Evolutionary conservation across 306 rosid genomes (phyloP).

Genomic region (Cercis canadensis): DNA sequence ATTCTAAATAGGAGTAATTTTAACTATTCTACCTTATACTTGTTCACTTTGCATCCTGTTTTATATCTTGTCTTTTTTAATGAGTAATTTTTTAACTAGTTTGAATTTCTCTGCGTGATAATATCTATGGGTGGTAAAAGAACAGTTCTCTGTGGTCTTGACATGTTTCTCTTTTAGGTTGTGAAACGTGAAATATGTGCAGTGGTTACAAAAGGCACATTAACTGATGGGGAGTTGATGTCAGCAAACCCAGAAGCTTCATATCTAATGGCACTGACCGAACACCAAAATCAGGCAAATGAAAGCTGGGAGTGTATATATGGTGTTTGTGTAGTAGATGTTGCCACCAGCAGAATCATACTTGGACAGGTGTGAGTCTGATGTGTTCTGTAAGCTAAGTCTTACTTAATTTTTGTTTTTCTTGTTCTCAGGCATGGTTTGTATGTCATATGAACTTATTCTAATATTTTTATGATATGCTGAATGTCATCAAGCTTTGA

Average conservation of each 20-base stretch:
- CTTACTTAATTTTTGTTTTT: not conserved
- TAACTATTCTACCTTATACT: conserved; percentile 18
- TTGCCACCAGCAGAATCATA: conserved; percentile 77
- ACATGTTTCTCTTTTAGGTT: conserved; percentile 58
- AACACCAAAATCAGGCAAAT: conserved; percentile 49
- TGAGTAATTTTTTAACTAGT: not conserved
- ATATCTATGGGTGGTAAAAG: conserved; percentile 23
- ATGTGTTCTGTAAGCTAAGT: not conserved
- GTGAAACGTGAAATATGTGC: conserved; percentile 96
- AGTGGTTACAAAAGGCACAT: conserved; percentile 88
- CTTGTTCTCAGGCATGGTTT: conserved; percentile 27
- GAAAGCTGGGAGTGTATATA: conserved; percentile 59
- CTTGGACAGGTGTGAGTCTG: conserved; percentile 83
- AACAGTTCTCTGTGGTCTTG: conserved; percentile 19
- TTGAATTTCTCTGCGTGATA: not conserved
- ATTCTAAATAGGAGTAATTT: not conserved
- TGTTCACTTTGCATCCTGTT: conserved; percentile 1
- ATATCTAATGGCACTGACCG: conserved; percentile 83
- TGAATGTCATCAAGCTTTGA: conserved; percentile 19
- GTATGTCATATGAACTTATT: not conserved
- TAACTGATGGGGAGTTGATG: conserved; percentile 86
- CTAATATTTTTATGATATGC: conserved; percentile 17
- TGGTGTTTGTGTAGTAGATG: conserved; percentile 87
- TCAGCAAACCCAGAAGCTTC: conserved; percentile 86
- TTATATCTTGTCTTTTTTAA: conserved; percentile 5